Base-by-base conservation (phyloP, 2,329 filamentous ascomycete genomes). In the Massarina eburnea region DNA sequence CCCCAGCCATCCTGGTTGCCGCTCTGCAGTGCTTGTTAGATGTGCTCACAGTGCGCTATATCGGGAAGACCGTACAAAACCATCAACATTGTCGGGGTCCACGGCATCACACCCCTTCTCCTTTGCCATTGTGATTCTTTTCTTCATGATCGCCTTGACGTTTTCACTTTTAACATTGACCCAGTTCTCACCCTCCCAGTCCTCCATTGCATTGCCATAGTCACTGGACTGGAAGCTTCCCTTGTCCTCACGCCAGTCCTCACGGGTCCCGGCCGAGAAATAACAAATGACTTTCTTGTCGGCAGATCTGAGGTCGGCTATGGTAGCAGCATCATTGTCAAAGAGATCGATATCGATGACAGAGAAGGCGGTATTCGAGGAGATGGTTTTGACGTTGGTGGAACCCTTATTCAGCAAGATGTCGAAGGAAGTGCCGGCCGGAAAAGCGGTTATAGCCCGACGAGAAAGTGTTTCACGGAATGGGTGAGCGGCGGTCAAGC, bases 1-100 rank as follows among this genome's bases (percentile, higher is more conserved):
- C 64, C 73, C 20, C 87, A 73, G 2, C 83, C 84, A 46, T 82
- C 84, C 22, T 81, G 71, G 55, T 85, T 84, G 4, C 44, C 43
- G 44, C 53, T 39, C 49, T 51, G n/a, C 32, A 14, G 14, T 19
- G 21, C 22, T 17, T 26, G 36, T 45, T 48, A 45, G 48, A 33
- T 37, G 34, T 26, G 26, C 15, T 18, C 12, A 36, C 8, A n/a
- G 21, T 41, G 14, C 32, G 26, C 15, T 17, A 15, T 7, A 8
- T 9, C 24, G 20, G 14, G 15, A 27, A 17, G 29, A 27, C 71
- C 73, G 62, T 64, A 77, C 74, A 57, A 82, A 87, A 2, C 76
- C 83, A 55, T 86, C 85, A 2, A 87, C 76, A 52, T 88, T 88
- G 59, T 88, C 85, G 0, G 85, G 82, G 58, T 88, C 85, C 10